Evolutionary conservation across 345 rosid genomes (phyloP).

Genomic region (Eucalyptus tenuipes): DNA sequence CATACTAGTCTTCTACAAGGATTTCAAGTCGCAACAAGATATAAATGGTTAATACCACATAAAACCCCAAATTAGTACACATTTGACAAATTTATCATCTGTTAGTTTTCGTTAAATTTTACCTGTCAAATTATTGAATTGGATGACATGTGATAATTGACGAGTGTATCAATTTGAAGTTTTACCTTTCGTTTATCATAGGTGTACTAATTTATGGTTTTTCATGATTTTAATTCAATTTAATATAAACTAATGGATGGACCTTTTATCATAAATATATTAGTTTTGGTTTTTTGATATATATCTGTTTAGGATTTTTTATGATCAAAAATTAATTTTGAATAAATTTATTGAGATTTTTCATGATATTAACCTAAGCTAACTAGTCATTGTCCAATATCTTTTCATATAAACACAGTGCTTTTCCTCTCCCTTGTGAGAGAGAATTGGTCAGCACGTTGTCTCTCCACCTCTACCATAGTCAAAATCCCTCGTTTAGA

Average conservation of each 20-base stretch:
- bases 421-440: background rate
- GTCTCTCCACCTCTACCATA: background rate
- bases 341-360: too few relatives aligned
- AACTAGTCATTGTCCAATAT: background rate
- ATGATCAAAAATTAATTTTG: too few relatives aligned
- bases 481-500: background rate
- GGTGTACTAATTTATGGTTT: too few relatives aligned
- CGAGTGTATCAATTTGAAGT: too few relatives aligned
- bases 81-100: too few relatives aligned
- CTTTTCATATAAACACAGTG: background rate
- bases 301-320: too few relatives aligned
- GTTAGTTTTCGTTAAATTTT: too few relatives aligned
- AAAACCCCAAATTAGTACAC: fast-evolving
- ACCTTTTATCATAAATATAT: too few relatives aligned
- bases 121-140: fast-evolving
- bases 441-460: background rate
- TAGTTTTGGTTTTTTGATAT: too few relatives aligned
- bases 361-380: background rate
- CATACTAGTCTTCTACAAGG: background rate
- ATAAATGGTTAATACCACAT: background rate
- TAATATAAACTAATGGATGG: too few relatives aligned
- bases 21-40: background rate
- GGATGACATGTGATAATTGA: fast-evolving
- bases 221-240: too few relatives aligned
- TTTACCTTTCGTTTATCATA: too few relatives aligned